These are phyloP conservation scores for Sequoiadendron giganteum DNA, from an alignment of 75 land plant species.

Conservation along the genomic window DNA sequence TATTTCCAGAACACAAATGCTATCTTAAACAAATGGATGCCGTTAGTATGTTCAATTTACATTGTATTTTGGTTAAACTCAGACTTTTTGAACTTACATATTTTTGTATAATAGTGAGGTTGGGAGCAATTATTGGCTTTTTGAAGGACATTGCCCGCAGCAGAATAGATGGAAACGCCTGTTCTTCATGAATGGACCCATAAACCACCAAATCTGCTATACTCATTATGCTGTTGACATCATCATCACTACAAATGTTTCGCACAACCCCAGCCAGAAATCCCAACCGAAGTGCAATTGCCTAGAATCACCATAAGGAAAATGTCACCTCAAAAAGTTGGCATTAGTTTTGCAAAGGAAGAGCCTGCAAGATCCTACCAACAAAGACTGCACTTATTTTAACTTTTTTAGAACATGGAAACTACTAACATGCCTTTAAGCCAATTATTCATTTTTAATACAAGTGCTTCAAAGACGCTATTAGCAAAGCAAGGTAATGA, in stretches of 20 bases:
- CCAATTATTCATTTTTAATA: background rate
- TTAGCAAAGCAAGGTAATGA: background rate
- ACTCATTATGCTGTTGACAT: slow-evolving; percentile 46
- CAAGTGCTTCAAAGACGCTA: background rate
- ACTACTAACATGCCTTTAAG: background rate
- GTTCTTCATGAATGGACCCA: slow-evolving; percentile 84
- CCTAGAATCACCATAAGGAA: slow-evolving; percentile 30
- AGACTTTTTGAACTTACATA: slow-evolving; percentile 51
- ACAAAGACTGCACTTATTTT: background rate
- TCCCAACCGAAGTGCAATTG: slow-evolving; percentile 52
- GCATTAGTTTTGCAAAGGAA: background rate
- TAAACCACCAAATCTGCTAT: slow-evolving; percentile 73
- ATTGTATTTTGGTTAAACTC: background rate
- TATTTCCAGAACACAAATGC: background rate
- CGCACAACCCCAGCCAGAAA: slow-evolving; percentile 57
- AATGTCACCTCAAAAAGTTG: slow-evolving; percentile 7
- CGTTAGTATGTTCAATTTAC: background rate
- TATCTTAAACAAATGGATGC: background rate
- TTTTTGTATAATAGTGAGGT: slow-evolving; percentile 62
- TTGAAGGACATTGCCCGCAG: slow-evolving; percentile 72
- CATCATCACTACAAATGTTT: slow-evolving; percentile 42
- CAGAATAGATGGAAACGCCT: slow-evolving; percentile 72
- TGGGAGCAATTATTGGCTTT: slow-evolving; percentile 81
- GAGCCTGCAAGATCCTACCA: background rate
- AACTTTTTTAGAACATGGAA: background rate